phyloP scores from a whole-genome alignment of 345 rosid genomes.

The Cardamine chenopodiifolia region DNA sequence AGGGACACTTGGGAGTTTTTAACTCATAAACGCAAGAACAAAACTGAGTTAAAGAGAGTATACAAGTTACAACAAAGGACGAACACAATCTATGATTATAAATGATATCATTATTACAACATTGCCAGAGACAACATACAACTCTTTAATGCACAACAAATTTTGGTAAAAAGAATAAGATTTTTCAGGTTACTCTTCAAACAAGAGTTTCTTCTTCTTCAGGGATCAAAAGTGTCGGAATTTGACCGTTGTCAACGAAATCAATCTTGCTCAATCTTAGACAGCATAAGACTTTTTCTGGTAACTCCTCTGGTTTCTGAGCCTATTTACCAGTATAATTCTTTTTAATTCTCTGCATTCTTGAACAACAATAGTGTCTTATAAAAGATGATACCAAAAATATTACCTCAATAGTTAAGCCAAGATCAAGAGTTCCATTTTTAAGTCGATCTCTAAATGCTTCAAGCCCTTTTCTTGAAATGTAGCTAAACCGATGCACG shows the following conservation, averaged over 20 bases:
- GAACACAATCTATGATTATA: neutral
- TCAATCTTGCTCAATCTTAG: slow-evolving; percentile 79
- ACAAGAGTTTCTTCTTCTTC: slow-evolving; percentile 44
- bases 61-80: neutral
- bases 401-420: slow-evolving; percentile 83
- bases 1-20: too few species aligned
- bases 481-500: slow-evolving; percentile 84
- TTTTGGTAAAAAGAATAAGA: neutral
- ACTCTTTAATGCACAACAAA: slow-evolving; percentile 28
- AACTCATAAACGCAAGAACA: too few species aligned
- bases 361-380: slow-evolving; percentile 13
- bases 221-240: slow-evolving; percentile 57
- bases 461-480: slow-evolving; percentile 87
- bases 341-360: neutral
- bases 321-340: slow-evolving; percentile 52
- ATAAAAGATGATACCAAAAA: neutral
- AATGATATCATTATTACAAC: slow-evolving; percentile 7
- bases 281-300: slow-evolving; percentile 78
- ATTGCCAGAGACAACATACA: neutral
- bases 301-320: slow-evolving; percentile 83
- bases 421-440: slow-evolving; percentile 72
- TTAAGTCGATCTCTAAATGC: slow-evolving; percentile 75
- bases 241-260: slow-evolving; percentile 68
- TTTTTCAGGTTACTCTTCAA: neutral
- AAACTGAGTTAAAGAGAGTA: neutral